Conservation (phyloP, 1,284 basidiomycete genomes). For the Tilletia setariae region DNA sequence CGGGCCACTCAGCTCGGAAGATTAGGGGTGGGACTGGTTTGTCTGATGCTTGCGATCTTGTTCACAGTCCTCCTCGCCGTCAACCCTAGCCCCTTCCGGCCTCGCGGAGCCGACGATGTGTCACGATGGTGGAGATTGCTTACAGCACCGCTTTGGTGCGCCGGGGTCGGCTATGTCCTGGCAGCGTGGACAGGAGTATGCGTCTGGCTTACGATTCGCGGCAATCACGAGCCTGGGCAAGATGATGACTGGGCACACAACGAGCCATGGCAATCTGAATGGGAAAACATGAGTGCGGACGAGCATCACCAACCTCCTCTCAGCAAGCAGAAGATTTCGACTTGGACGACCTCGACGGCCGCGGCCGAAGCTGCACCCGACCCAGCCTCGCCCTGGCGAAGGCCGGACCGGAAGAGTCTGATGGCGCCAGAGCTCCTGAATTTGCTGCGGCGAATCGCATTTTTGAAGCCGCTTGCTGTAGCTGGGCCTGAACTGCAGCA, state of each 20-base stretch:
- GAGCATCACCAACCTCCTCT: too few relatives aligned
- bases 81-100: conserved; percentile 30
- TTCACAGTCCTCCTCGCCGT: conserved; percentile 34
- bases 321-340: too few relatives aligned
- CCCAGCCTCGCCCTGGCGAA: conserved; percentile 1
- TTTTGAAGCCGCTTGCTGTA: conserved; percentile 2
- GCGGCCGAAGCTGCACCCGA: conserved; percentile 20
- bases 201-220: conserved; percentile 41
- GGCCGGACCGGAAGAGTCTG: conserved; percentile 19
- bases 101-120: conserved; percentile 21
- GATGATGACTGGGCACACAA: conserved; percentile 24
- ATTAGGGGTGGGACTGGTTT: conserved; percentile 30
- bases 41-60: conserved; percentile 28
- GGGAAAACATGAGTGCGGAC: too few relatives aligned
- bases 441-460: conserved; percentile 19
- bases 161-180: conserved; percentile 37
- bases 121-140: conserved; percentile 35
- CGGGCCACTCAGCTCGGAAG: conserved; percentile 35
- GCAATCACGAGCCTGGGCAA: conserved; percentile 38
- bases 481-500: not conserved
- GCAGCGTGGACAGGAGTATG: conserved; percentile 43
- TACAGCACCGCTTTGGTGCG: conserved; percentile 36
- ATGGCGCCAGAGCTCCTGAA: conserved; percentile 38
- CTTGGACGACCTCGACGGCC: too few relatives aligned
- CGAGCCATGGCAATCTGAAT: too few relatives aligned